Base-by-base conservation (phyloP, 129 eudicot species). In the Helianthus tuberosus region DNA sequence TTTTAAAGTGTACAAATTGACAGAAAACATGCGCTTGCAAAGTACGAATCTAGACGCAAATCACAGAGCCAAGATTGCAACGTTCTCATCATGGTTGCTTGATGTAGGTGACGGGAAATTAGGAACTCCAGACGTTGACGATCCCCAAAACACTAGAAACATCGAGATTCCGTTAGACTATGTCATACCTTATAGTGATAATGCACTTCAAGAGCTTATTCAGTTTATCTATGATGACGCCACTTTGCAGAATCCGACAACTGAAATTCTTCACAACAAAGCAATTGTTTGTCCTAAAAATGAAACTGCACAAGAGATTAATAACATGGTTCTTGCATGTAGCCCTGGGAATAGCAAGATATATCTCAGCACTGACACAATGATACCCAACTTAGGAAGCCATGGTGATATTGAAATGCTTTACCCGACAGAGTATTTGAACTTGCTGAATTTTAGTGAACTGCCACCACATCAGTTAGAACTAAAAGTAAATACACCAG, bases 261-360 rank as follows among this genome's bases (percentile, higher is more conserved):
- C 71, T 2, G 8, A 5, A 9, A 5, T 8, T 6, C 9, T 66
- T 15, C 38, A 17, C 10, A n/a, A 46, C 20, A 66, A 66, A 44
- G 39, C 55, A 11, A 66, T 66, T 0, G 71, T 44, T 8, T 66
- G 71, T 20, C 71, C 71, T 2, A 46, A 46, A 8, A 66, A 66
- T 17, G 71, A 66, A 17, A 46, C 71, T 3, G 71, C 55, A 3
- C 38, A 66, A n/a, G 10, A 5, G 0, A 66, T 66, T 0, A 66
- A 66, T 13, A n/a, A 0, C 5, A 1, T 3, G 5, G 36, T 66
- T 11, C 9, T 44, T 0, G 3, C 6, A 1, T 16, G n/a, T 16
- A 3, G 3, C 0, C 11, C 10, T 15, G 71, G 71, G 14, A 14
- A 44, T 1, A 17, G 3, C 55, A 43, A 5, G 4, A 66, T n/a